A percentile compares a stretch with the other conserved stretches of the same genome.
phyloP scores from a whole-genome alignment of 2,329 filamentous ascomycete species.

The Samsoniella hepiali region DNA sequence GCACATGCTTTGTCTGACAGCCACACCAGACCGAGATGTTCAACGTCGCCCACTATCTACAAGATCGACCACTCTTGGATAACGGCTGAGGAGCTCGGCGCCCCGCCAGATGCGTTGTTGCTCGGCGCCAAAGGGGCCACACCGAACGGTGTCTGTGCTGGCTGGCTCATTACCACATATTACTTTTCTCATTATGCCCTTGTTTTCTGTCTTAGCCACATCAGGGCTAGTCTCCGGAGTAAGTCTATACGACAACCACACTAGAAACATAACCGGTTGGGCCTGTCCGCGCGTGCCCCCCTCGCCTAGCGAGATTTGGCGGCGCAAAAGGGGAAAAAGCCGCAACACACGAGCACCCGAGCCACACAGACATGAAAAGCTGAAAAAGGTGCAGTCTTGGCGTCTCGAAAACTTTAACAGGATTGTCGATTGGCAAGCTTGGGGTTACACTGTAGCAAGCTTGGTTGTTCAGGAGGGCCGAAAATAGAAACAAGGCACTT shows the following conservation, averaged over 20 bases:
- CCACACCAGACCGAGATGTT: neutral
- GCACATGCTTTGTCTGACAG: neutral
- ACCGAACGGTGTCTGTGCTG: neutral
- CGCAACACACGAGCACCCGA: neutral
- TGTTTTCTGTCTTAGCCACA: neutral
- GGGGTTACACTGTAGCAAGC: neutral
- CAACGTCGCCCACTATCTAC: neutral
- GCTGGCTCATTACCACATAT: too few species aligned
- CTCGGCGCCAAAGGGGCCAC: constrained; percentile 3
- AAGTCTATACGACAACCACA: neutral
- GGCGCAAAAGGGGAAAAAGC: neutral
- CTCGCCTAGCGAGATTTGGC: neutral
- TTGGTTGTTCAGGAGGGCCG: neutral
- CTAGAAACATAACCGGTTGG: neutral
- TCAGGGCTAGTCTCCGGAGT: neutral
- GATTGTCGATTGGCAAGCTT: neutral
- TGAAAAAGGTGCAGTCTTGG: neutral
- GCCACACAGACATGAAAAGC: neutral
- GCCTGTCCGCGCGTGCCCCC: neutral
- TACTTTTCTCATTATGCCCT: too few species aligned
- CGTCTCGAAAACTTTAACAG: neutral
- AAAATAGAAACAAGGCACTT: neutral
- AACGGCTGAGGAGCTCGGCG: neutral
- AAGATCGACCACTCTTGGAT: neutral
- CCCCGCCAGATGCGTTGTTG: neutral